Evolutionary conservation across 2,329 filamentous ascomycete species (phyloP).

Genomic region (Penicillium sp.): DNA sequence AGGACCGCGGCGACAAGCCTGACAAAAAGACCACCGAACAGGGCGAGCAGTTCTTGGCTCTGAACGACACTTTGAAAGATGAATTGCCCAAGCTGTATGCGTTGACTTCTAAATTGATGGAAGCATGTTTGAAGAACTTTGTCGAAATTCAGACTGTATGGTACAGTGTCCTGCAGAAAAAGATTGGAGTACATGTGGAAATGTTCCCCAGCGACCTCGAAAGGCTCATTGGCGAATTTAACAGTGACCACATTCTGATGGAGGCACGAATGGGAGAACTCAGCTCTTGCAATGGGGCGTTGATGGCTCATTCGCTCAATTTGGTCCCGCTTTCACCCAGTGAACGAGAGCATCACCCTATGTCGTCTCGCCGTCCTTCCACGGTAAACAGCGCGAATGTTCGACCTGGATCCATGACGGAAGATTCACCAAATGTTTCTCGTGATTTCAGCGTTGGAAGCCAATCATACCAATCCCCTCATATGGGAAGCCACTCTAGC

Average conservation of each 20-base stretch:
- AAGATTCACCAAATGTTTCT: constrained; percentile 62
- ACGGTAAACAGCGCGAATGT: constrained; percentile 53
- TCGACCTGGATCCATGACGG: constrained; percentile 63
- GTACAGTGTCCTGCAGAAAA: constrained; percentile 80
- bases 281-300: constrained; percentile 71
- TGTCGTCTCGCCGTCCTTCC: constrained; percentile 50
- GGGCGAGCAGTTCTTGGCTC: constrained; percentile 82
- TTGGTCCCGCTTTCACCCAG: constrained; percentile 59
- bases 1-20: constrained; percentile 77
- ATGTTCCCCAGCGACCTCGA: constrained; percentile 65
- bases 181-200: constrained; percentile 72
- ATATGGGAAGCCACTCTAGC: constrained; percentile 37
- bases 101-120: constrained; percentile 79
- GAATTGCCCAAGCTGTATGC: constrained; percentile 82
- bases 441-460: constrained; percentile 67
- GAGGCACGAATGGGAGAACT: constrained; percentile 70
- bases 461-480: constrained; percentile 63
- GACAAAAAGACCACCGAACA: constrained; percentile 82
- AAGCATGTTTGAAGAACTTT: constrained; percentile 78
- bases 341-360: constrained; percentile 30
- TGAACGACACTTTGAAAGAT: constrained; percentile 91
- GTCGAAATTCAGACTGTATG: constrained; percentile 80
- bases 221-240: constrained; percentile 75
- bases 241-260: constrained; percentile 72
- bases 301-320: constrained; percentile 60